Percentiles rank a stretch among this genome's conserved stretches.
phyloP scores from a whole-genome alignment of 2,329 filamentous ascomycete genomes.

The Ciborinia camelliae region DNA sequence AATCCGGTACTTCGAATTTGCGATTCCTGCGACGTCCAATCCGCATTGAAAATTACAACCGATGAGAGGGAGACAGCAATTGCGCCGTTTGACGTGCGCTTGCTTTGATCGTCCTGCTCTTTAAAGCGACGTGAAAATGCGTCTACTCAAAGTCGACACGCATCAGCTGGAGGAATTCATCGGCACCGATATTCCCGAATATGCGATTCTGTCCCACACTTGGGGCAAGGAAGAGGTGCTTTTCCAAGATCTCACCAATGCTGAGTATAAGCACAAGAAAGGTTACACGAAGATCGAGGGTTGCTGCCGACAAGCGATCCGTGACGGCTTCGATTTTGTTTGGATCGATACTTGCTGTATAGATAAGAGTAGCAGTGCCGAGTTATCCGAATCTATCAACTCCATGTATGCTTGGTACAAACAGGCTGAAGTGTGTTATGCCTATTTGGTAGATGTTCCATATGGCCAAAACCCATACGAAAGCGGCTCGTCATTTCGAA shows the following conservation, averaged over 20 bases:
- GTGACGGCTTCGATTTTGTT: neutral
- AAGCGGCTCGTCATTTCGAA: neutral
- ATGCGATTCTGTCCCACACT: conserved; percentile 12
- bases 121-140: neutral
- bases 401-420: conserved; percentile 24
- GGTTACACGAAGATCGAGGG: neutral
- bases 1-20: no score
- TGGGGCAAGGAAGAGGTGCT: neutral
- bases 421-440: conserved; percentile 19
- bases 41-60: no score
- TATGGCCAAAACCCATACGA: neutral
- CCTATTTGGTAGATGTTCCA: conserved; percentile 20
- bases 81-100: no score
- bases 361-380: conserved; percentile 22
- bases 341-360: conserved; percentile 26
- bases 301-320: neutral
- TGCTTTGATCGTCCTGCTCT: neutral
- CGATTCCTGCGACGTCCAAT: no score
- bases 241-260: conserved; percentile 1
- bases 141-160: neutral
- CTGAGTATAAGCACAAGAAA: neutral
- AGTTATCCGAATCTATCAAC: conserved; percentile 22
- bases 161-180: neutral
- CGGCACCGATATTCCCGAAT: neutral
- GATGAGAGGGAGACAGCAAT: no score